Evolutionary conservation across 345 rosid species (phyloP), one percentile per base, ranked within the genome.

Genomic region (Limnanthes douglasii): DNA sequence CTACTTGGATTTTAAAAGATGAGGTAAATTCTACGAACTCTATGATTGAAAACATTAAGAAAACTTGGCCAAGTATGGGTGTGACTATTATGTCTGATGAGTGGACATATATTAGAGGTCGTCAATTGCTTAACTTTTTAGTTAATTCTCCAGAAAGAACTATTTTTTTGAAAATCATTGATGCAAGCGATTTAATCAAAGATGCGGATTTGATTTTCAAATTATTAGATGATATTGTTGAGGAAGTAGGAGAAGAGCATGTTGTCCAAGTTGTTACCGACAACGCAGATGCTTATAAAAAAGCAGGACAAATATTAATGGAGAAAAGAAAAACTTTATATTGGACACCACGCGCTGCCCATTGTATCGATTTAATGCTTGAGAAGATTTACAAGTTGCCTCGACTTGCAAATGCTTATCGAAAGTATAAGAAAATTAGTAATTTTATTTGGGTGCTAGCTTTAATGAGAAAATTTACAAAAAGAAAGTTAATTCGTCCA

Each of bases 301-400:
- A 48, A 34, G 88, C 78, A 4, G 86, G 94, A 8, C 73, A 53
- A 53, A 70, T 31, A 50, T 41, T 90, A 50, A 66, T 72, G 60
- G 75, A 70, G n/a, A 60, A 58, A 11, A 77, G 70, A 49, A 86
- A 82, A n/a, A 59, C 66, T 34, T 55, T 90, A 8, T 90, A 70
- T 21, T 90, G 96, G 94, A 68, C 85, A 48, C 93, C 96, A 36
- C 84, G 96, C 56, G 81, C 94, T 31, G 65, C 67, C 38, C 69
- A 47, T 27, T 77, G 74, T 56, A 45, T 80, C 18, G 85, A 75
- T 61, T 51, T 64, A 61, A 84, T 90, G 57, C 83, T 90, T 1
- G 84, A 70, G 48, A 94, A 80, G 36, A 68, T 90, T 18, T 50
- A 46, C 8, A 50, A 56, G 51, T 6, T 56, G n/a, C n/a, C n/a